Base-by-base conservation (phyloP, 495 filamentous ascomycete species). In the Aspergillus coremiiformis region DNA sequence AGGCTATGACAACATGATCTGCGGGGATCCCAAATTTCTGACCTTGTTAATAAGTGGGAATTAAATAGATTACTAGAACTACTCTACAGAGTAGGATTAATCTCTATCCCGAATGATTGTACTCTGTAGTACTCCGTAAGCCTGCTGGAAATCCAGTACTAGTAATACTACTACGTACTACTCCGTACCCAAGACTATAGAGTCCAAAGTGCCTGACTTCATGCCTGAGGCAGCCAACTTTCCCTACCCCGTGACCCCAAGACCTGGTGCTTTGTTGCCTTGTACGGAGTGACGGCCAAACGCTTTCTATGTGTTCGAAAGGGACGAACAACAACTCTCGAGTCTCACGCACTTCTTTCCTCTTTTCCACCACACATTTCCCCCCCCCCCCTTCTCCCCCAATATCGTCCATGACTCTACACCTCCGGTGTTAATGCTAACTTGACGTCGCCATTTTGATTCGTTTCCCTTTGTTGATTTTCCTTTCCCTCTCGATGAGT, bases 401-500 rank as follows among this genome's bases (percentile, higher is more conserved):
- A n/a, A n/a, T n/a, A 27, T 27, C 24, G 24, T 27, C 23, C 19
- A 27, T 47, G 20, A 22, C 26, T 60, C 48, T 51, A 37, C 49
- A 39, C 35, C 39, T 53, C 12, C 15, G 37, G 37, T 21, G n/a
- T 2, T 41, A 6, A 41, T 21, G n/a, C 8, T 41, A 6, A 41
- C n/a, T 41, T 1, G 2, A 41, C 14, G 12, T 41, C 19, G 37
- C 37, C n/a, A 41, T 4, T 20, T 41, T 21, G 10, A 43, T 30
- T 47, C 22, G 44, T 47, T 63, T 48, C 54, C 26, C 26, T 52
- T 44, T 44, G 24, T 60, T 22, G 22, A 35, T 48, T 58, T 19
- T 32, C 33, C 57, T 66, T 49, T 62, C 61, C 46, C 55, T 51
- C 65, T 71, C 71, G 59, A 74, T 72, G 71, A 72, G 60, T 60